Evolutionary conservation across 768 basidiomycete genomes (phyloP).

Genomic region (Mycena vulgaris): DNA sequence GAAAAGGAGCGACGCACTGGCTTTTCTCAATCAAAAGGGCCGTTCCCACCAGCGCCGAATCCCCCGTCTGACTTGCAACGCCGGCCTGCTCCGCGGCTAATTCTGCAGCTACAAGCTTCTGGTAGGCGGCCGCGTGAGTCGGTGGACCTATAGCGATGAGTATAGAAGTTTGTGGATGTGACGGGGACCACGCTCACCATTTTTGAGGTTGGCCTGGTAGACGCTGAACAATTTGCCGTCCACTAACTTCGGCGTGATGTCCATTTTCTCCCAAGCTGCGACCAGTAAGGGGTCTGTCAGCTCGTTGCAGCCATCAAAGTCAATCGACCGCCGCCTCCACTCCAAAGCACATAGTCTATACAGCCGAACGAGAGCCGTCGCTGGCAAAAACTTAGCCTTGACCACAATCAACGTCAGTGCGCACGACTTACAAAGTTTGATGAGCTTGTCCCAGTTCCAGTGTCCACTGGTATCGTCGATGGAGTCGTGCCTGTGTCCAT

Average conservation of each 20-base stretch:
- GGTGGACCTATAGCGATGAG: constrained; percentile 9
- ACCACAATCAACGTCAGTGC: fast-evolving
- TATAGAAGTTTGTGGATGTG: no score
- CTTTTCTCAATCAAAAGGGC: background rate
- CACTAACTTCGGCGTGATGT: background rate
- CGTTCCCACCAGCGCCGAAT: background rate
- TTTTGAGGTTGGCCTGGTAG: constrained; percentile 4
- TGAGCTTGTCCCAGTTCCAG: constrained; percentile 37
- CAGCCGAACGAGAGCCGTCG: background rate
- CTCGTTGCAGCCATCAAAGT: background rate
- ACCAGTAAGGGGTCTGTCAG: background rate
- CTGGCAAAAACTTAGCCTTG: background rate
- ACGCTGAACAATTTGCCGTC: constrained; percentile 12
- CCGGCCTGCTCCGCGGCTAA: background rate
- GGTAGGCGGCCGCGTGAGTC: constrained; percentile 21
- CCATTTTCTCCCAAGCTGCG: background rate
- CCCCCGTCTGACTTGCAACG: background rate
- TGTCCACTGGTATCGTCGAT: constrained; percentile 20
- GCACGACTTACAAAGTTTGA: background rate
- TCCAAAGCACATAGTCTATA: background rate
- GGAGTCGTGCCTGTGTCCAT: constrained; percentile 36
- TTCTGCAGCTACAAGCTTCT: constrained; percentile 3
- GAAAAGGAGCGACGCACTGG: background rate
- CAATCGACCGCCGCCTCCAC: background rate
- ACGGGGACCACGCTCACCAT: background rate